Conservation (phyloP, 345 rosid genomes). For the Rhodamnia argentea region DNA sequence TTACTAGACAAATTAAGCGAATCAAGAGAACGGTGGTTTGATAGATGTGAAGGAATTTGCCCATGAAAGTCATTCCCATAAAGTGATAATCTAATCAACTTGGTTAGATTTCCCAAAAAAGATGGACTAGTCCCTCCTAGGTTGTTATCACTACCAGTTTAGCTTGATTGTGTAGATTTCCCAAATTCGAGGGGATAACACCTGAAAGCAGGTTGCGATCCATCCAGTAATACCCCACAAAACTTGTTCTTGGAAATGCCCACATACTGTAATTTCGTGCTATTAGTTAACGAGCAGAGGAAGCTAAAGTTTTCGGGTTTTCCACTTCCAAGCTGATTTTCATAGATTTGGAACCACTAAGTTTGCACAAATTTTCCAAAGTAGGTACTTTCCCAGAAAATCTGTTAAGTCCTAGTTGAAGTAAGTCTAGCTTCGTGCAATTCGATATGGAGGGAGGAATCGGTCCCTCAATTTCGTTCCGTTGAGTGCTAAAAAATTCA, state of each 20-base stretch:
- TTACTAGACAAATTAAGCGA: accelerated
- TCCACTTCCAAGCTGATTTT: not conserved
- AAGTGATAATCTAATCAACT: accelerated
- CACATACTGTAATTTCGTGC: too few species aligned
- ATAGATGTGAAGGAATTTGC: not conserved
- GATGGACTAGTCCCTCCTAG: not conserved
- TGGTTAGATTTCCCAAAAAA: not conserved
- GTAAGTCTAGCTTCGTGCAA: not conserved
- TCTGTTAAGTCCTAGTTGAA: not conserved
- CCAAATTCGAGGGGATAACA: not conserved
- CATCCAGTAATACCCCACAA: not conserved
- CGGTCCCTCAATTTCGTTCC: not conserved
- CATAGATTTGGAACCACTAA: not conserved
- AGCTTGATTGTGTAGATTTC: not conserved
- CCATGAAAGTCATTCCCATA: accelerated
- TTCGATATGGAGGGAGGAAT: not conserved
- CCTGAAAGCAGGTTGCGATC: accelerated
- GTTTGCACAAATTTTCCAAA: not conserved
- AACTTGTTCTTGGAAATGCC: not conserved
- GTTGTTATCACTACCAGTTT: accelerated
- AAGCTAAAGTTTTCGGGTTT: not conserved
- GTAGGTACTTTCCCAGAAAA: not conserved
- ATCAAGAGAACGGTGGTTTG: accelerated
- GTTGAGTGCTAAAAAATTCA: not conserved
- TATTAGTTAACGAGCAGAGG: not conserved